Base-by-base conservation (phyloP, 352 stramenopile species). In the Globisporangium canariense region DNA sequence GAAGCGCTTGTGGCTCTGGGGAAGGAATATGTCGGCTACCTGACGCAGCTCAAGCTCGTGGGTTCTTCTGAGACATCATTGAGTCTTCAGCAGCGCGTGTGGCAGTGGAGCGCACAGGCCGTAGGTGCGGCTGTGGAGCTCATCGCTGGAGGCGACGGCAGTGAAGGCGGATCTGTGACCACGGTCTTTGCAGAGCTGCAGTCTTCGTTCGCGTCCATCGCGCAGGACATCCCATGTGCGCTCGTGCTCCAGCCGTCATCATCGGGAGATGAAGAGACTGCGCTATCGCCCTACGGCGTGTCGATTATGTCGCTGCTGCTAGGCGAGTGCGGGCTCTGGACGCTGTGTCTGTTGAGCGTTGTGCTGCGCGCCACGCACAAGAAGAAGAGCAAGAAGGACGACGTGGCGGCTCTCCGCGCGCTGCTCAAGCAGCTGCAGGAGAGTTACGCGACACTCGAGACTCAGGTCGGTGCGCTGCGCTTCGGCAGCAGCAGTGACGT, bases 381-480 rank as follows among this genome's bases (percentile, higher is more conserved):
- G 74, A 86, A 86, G 71, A 90, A 87, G 47, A 67, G 53, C 68
- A 92, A 90, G 62, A 90, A 87, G 60, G 83, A 81, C 55, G 78
- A 90, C 28, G 59, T 66, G 25, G 52, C 47, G 36, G 78, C 74
- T 0, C 63, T 93, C 58, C 81, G 83, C 14, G 74, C 70, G 22
- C 60, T 86, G 16, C 68, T 93, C 32, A 90, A 90, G 68, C 73
- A 73, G 56, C 77, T 89, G 58, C 79, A 88, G 32, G 81, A 93
- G 53, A 58, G 66, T 3, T 62, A 89, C 36, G 40, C 46, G 22
- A 52, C 66, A 0, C 71, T 92, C 25, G 74, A 85, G 55, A 60
- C 62, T 2, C 67, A 78, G 36, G 62, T 89, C 43, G 53, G 67
- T 8, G 51, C 68, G 2, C 61, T 89, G 20, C 45, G 69, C 30